Evolutionary conservation across 306 rosid species (phyloP).

Genomic region (Cicer chorassanicum): DNA sequence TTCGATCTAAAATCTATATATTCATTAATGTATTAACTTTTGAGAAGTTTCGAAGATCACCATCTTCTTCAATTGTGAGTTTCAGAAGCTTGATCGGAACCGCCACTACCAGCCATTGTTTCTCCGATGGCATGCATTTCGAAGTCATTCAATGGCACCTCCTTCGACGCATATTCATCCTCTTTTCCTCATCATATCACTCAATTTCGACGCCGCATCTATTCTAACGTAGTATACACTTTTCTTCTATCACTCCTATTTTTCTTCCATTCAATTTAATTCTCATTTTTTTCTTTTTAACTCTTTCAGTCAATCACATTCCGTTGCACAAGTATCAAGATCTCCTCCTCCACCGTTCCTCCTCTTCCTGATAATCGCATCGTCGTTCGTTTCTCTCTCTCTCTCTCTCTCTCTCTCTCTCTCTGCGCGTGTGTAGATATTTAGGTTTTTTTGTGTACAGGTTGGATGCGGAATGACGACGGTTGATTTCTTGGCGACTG

Average conservation of each 20-base stretch:
- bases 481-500: constrained; percentile 56
- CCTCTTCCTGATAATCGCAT: constrained; percentile 46
- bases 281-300: not conserved
- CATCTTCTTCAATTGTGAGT: constrained; percentile 9
- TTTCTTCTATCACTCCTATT: not conserved
- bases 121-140: constrained; percentile 28
- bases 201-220: constrained; percentile 3
- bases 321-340: constrained; percentile 27
- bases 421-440: not conserved
- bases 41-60: not conserved
- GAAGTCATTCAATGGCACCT: not conserved
- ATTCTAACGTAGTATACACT: not conserved
- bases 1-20: not conserved
- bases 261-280: not conserved
- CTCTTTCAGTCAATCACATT: constrained; percentile 29
- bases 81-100: not conserved
- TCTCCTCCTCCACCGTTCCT: constrained; percentile 36
- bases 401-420: constrained; percentile 3
- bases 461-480: constrained; percentile 53
- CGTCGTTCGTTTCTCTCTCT: constrained; percentile 42
- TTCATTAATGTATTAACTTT: too few species aligned
- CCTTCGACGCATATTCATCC: constrained; percentile 10
- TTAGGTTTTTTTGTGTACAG: not conserved
- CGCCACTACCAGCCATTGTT: not conserved
- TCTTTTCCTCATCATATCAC: constrained; percentile 5